Percentiles rank a stretch among this genome's conserved stretches.
These are phyloP conservation scores for Dioszegia hungarica DNA, from an alignment of 768 basidiomycete species.

Conservation along the genomic window DNA sequence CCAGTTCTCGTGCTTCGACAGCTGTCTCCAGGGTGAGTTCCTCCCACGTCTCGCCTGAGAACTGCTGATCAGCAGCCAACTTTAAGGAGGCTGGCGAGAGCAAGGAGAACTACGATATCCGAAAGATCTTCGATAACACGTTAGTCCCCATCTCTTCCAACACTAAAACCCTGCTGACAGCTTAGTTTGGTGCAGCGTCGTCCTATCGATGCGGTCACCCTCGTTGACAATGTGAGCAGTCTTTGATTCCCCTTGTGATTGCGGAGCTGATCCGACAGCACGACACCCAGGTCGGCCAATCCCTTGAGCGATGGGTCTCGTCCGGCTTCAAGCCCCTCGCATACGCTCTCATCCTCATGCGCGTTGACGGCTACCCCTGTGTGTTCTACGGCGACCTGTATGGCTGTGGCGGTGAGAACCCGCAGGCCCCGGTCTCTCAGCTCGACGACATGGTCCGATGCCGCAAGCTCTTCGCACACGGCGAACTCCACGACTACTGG, in stretches of 20 bases:
- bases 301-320: conserved; percentile 51
- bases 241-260: neutral
- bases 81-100: conserved; percentile 62
- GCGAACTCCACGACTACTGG: conserved; percentile 50
- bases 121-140: conserved; percentile 66
- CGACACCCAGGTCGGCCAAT: conserved; percentile 50
- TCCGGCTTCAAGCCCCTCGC: conserved; percentile 51
- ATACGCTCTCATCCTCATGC: conserved; percentile 51
- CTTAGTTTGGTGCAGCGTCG: conserved; percentile 57
- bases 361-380: conserved; percentile 51
- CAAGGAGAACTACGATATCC: conserved; percentile 66
- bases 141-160: conserved; percentile 1
- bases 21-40: conserved; percentile 63
- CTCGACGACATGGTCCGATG: conserved; percentile 49
- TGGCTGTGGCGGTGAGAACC: conserved; percentile 50
- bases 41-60: neutral
- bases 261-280: conserved; percentile 28
- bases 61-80: conserved; percentile 21
- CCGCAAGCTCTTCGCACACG: conserved; percentile 48
- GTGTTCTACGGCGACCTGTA: conserved; percentile 51
- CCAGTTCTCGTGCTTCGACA: conserved; percentile 85
- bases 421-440: conserved; percentile 49
- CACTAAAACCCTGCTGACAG: neutral
- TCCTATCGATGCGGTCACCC: conserved; percentile 69
- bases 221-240: conserved; percentile 42